Base-by-base conservation (phyloP, 2,329 filamentous ascomycete genomes). In the Claviceps digitariae region DNA sequence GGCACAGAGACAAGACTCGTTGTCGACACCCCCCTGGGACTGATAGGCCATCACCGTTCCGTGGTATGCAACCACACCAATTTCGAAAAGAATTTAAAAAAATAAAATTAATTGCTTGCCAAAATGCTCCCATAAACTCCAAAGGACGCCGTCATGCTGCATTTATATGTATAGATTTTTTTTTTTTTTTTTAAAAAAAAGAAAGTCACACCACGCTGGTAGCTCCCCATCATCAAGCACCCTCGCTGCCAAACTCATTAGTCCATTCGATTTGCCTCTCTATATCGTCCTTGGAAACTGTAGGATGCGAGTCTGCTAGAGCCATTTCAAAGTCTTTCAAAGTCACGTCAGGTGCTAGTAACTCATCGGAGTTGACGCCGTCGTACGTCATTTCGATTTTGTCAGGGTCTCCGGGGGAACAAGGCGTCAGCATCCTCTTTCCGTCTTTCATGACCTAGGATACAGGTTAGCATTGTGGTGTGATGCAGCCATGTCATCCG, bases 351-450 rank as follows among this genome's bases (percentile, higher is more conserved):
- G 93, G 94, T 63, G 96, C 90, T 9, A 93, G 78, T 1, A 98
- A 77, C 62, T 87, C 77, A 1, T 96, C 90, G 7, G 86, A 83
- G 48, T 90, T 84, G 20, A 98, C 77, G 56, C 90, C 83, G 61
- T 89, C 87, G 83, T 93, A 97, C 1, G 83, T 87, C 89, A 97
- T 96, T 69, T 98, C 93, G 60, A 83, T 81, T 20, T 90, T 91
- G 15, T 87, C 85, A 0, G 76, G 70, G 61, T 96, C 91, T 41
- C 93, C 93, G 0, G 93, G 94, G 3, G 90, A 96, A 73, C 93
- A 98, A 0, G 93, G 94, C 0, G 90, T 97, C 55, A 89, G 67
- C 67, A 83, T 87, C 55, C 79, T 74, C 55, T 74, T 68, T 38
- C 76, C 80, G 25, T 95, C 85, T 54, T 83, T 76, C 60, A 77